These are phyloP conservation scores for Petasospora rhodanensis DNA, from an alignment of 1,139 yeast genomes.

Conservation along the genomic window DNA sequence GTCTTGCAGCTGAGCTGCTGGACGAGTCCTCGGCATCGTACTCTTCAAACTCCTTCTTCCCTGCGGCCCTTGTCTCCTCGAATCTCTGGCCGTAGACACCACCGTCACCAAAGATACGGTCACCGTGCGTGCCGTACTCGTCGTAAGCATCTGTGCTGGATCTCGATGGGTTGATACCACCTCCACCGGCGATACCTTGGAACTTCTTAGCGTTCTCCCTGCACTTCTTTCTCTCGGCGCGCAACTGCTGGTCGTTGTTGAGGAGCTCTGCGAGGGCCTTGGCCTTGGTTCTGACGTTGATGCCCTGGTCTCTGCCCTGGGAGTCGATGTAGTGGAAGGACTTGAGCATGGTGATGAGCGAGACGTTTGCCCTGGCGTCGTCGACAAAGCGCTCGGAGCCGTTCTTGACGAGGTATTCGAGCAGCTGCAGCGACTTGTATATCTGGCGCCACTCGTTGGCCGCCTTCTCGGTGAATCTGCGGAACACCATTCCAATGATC, in stretches of 20 bases:
- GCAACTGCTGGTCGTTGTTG: conserved; percentile 69
- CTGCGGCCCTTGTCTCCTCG: conserved; percentile 40
- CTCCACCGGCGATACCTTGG: conserved; percentile 63
- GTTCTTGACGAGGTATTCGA: conserved; percentile 86
- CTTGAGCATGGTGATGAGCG: conserved; percentile 82
- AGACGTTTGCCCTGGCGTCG: conserved; percentile 82
- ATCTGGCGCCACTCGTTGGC: conserved; percentile 99
- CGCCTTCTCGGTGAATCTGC: conserved; percentile 89
- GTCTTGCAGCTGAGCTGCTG: conserved; percentile 13
- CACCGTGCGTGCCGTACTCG: conserved; percentile 33
- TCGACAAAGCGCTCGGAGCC: conserved; percentile 95
- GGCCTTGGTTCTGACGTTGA: conserved; percentile 88
- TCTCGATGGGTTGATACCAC: conserved; percentile 27
- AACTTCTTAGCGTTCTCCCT: conserved; percentile 79
- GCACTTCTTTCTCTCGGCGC: conserved; percentile 86
- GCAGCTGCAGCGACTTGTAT: conserved; percentile 84
- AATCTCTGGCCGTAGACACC: conserved; percentile 71
- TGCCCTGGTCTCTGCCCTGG: conserved; percentile 94
- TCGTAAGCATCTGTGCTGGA: conserved; percentile 38
- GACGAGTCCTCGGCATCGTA: conserved; percentile 51
- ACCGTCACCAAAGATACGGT: conserved; percentile 65
- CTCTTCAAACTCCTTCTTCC: conserved; percentile 68
- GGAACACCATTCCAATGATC: conserved; percentile 62
- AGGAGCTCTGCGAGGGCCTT: conserved; percentile 68
- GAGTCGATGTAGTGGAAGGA: conserved; percentile 92